Conservation (phyloP, 1,284 basidiomycete genomes). For the Ganoderma multipileum region DNA sequence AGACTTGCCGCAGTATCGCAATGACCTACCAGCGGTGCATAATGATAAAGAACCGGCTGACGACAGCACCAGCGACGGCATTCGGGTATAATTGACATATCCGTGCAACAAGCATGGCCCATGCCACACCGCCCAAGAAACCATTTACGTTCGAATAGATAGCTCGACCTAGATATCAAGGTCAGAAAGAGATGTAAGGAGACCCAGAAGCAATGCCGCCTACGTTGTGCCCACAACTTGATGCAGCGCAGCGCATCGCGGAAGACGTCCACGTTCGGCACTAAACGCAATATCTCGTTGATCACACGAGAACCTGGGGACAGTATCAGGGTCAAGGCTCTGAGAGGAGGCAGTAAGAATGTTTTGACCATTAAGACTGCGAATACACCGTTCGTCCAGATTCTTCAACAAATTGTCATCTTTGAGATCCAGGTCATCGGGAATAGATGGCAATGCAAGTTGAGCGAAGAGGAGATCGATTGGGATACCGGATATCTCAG, state of each 20-base stretch:
- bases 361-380: constrained; percentile 87
- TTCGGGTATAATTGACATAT: constrained; percentile 99
- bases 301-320: constrained; percentile 89
- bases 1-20: background rate
- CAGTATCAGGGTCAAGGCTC: background rate
- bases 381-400: constrained; percentile 93
- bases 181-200: background rate
- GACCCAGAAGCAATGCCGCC: constrained; percentile 39
- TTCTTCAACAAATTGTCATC: constrained; percentile 95
- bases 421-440: constrained; percentile 88
- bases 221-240: constrained; percentile 97
- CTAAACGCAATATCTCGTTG: constrained; percentile 94
- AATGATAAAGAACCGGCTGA: constrained; percentile 97
- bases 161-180: constrained; percentile 70
- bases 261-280: constrained; percentile 95
- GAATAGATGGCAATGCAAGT: constrained; percentile 84
- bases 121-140: constrained; percentile 97
- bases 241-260: constrained; percentile 94
- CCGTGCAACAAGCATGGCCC: constrained; percentile 97
- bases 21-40: constrained; percentile 89
- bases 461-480: constrained; percentile 96
- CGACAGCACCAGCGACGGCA: constrained; percentile 92
- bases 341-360: constrained; percentile 27
- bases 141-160: constrained; percentile 99
- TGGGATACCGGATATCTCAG: constrained; percentile 91